Conservation (phyloP, 106 monocot genomes). For the Dioscorea dumetorum region DNA sequence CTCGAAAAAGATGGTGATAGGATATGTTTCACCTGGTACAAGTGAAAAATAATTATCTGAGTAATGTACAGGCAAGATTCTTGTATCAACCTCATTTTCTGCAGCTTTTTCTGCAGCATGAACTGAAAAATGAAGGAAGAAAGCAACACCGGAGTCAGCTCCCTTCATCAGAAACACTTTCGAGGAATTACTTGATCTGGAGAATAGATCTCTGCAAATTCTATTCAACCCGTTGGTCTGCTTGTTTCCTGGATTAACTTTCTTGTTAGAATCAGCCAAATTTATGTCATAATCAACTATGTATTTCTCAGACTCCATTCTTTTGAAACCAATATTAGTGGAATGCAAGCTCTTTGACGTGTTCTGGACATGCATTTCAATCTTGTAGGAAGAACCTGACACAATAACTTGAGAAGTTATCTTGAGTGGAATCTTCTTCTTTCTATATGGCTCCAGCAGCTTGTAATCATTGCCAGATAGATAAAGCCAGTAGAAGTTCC, state of each 20-base stretch:
- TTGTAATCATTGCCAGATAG: slow-evolving; percentile 67
- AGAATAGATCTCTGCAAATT: slow-evolving; percentile 26
- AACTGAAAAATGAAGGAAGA: slow-evolving; percentile 91
- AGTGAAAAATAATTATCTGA: slow-evolving; percentile 90
- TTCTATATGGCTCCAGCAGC: slow-evolving; percentile 52
- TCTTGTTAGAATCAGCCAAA: background rate
- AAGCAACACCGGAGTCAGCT: slow-evolving; percentile 65
- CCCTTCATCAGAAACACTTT: slow-evolving; percentile 39
- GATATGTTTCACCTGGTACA: slow-evolving; percentile 68
- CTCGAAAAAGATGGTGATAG: slow-evolving; percentile 60
- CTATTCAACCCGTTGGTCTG: slow-evolving; percentile 18
- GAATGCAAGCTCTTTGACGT: slow-evolving; percentile 30
- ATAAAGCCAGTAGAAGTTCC: slow-evolving; percentile 98
- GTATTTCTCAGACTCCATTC: background rate
- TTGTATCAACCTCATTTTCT: slow-evolving; percentile 38
- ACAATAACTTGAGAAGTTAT: slow-evolving; percentile 59
- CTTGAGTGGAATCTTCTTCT: slow-evolving; percentile 72
- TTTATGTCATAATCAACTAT: background rate
- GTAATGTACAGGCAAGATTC: slow-evolving; percentile 96
- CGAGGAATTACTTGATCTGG: background rate
- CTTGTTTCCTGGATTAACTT: background rate
- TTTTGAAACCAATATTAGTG: background rate
- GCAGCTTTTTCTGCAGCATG: slow-evolving; percentile 40
- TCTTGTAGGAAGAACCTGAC: slow-evolving; percentile 45
- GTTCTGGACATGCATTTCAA: slow-evolving; percentile 62